phyloP scores from a whole-genome alignment of 2,329 filamentous ascomycete genomes.

The Beauveria scarabaeidicola region DNA sequence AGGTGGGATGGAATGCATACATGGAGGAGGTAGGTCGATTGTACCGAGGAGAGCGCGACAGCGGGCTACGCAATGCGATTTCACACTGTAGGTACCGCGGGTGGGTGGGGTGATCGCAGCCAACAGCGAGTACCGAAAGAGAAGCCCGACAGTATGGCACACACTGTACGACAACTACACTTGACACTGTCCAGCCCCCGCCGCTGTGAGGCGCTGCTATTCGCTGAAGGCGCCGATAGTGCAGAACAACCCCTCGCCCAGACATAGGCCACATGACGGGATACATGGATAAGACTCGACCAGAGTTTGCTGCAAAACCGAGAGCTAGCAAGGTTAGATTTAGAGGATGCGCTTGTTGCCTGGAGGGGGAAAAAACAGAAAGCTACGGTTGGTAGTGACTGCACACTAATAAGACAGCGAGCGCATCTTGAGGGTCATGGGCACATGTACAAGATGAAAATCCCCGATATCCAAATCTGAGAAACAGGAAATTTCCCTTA shows the following conservation, averaged over 20 bases:
- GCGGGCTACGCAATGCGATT: neutral
- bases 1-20: slow-evolving; percentile 7
- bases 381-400: too few species aligned
- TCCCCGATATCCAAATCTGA: neutral
- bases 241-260: slow-evolving; percentile 1
- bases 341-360: neutral
- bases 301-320: neutral
- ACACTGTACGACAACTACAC: slow-evolving; percentile 1
- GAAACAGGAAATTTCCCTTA: neutral
- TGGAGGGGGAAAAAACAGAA: neutral
- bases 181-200: neutral
- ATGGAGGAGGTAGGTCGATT: neutral
- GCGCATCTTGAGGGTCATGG: neutral
- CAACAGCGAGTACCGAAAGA: neutral
- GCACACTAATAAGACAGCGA: too few species aligned
- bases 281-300: slow-evolving; percentile 10
- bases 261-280: slow-evolving; percentile 8
- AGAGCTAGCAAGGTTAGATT: neutral
- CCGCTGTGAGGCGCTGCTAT: neutral
- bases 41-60: neutral
- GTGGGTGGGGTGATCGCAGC: neutral
- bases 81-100: slow-evolving; percentile 7
- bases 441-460: neutral
- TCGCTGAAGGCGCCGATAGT: slow-evolving; percentile 1
- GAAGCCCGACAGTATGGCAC: neutral